These are phyloP conservation scores for Hypoxylon sp. DNA, from an alignment of 2,329 filamentous ascomycete genomes.

Conservation along the genomic window DNA sequence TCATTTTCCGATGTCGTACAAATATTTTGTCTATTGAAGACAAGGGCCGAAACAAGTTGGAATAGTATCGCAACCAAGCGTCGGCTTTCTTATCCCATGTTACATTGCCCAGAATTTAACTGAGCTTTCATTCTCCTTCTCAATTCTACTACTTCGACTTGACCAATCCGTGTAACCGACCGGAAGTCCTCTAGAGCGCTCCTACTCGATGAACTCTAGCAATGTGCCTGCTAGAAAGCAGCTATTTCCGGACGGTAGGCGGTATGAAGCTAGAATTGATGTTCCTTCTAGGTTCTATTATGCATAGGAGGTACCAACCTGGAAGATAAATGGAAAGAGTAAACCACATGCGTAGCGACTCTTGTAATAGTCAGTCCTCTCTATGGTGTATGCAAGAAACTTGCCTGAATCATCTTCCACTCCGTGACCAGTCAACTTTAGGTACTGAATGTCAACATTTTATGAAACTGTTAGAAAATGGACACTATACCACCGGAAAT, in stretches of 20 bases:
- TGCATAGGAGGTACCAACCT: neutral
- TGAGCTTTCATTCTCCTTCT: neutral
- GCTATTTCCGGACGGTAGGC: neutral
- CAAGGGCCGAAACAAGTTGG: neutral
- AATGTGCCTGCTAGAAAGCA: neutral
- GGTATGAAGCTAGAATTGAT: neutral
- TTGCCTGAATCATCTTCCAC: neutral
- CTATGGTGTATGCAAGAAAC: neutral
- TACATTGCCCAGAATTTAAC: neutral
- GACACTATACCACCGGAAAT: conserved; percentile 23
- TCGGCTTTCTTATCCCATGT: neutral
- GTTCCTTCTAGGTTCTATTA: neutral
- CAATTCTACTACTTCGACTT: neutral
- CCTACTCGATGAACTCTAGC: neutral
- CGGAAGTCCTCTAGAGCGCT: neutral
- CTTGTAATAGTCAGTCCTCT: neutral
- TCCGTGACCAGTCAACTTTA: neutral
- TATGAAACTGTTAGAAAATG: conserved; percentile 17
- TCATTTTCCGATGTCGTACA: conserved; percentile 1
- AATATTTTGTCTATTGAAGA: conserved; percentile 2
- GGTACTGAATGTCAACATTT: neutral
- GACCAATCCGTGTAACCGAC: neutral
- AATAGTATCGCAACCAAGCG: neutral
- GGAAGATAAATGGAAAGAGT: neutral
- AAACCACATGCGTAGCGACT: neutral